A percentile compares a stretch with the other conserved stretches of the same genome.
phyloP scores from a whole-genome alignment of 2,329 filamentous ascomycete species.

The Claviceps arundinis region DNA sequence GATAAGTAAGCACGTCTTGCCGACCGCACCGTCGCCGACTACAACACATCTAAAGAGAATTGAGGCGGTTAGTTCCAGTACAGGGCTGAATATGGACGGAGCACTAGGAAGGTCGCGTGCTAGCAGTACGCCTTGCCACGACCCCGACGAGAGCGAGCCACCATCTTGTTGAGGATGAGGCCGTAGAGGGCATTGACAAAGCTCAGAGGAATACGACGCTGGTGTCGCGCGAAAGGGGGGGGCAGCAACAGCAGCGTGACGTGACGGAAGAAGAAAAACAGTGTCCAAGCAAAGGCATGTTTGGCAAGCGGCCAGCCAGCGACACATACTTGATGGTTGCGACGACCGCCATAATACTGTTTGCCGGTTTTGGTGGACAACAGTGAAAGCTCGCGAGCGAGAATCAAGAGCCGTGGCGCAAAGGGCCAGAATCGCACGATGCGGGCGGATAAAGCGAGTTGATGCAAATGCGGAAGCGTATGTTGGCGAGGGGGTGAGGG shows the following conservation, averaged over 20 bases:
- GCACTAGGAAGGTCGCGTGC: neutral
- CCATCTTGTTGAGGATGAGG: neutral
- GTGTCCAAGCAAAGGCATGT: neutral
- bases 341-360: conserved; percentile 42
- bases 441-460: neutral
- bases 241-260: conserved; percentile 7
- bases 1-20: conserved; percentile 97
- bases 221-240: neutral
- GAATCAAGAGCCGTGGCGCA: conserved; percentile 1
- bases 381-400: conserved; percentile 1
- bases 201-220: neutral
- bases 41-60: conserved; percentile 68
- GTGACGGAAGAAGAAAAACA: conserved; percentile 1
- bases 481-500: neutral
- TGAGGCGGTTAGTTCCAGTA: neutral
- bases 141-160: neutral
- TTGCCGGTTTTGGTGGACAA: conserved; percentile 9
- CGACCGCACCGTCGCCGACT: conserved; percentile 96
- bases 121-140: neutral
- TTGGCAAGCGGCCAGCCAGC: conserved; percentile 4
- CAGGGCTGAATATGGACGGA: neutral
- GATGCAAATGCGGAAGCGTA: neutral
- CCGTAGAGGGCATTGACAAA: neutral
- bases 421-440: conserved; percentile 2
- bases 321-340: conserved; percentile 49